phyloP scores from a whole-genome alignment of 495 filamentous ascomycete species.

The Xylaria acuta region DNA sequence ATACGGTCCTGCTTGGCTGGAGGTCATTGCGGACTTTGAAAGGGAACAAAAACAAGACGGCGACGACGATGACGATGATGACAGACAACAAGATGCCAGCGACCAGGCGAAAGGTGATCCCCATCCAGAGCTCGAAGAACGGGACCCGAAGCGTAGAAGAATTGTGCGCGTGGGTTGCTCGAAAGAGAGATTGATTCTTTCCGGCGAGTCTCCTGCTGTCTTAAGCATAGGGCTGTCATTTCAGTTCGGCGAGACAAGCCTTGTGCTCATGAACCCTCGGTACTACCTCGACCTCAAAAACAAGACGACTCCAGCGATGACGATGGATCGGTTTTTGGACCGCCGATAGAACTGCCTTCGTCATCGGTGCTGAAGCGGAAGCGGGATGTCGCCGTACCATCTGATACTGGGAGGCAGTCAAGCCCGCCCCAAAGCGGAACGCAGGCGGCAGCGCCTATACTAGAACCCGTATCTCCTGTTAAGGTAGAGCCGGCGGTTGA shows the following conservation, averaged over 20 bases:
- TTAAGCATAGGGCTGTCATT: constrained; percentile 2
- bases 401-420: background rate
- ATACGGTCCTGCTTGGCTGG: constrained; percentile 25
- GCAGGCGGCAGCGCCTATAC: background rate
- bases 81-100: background rate
- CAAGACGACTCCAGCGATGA: background rate
- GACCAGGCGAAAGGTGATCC: background rate
- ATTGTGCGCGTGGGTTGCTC: background rate
- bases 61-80: no score
- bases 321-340: background rate
- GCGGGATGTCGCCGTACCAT: background rate
- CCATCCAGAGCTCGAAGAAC: background rate
- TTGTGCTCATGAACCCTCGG: background rate
- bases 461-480: background rate
- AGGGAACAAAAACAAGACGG: background rate
- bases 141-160: constrained; percentile 4
- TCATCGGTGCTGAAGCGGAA: background rate
- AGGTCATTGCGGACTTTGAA: constrained; percentile 26
- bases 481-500: background rate
- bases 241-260: background rate
- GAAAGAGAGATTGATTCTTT: background rate
- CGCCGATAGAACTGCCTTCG: background rate
- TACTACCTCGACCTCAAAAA: background rate
- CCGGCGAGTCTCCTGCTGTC: background rate
- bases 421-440: background rate